A percentile compares a stretch with the other conserved stretches of the same genome.
phyloP scores from a whole-genome alignment of 441 rosid genomes.

The Arabidopsis hybrid region DNA sequence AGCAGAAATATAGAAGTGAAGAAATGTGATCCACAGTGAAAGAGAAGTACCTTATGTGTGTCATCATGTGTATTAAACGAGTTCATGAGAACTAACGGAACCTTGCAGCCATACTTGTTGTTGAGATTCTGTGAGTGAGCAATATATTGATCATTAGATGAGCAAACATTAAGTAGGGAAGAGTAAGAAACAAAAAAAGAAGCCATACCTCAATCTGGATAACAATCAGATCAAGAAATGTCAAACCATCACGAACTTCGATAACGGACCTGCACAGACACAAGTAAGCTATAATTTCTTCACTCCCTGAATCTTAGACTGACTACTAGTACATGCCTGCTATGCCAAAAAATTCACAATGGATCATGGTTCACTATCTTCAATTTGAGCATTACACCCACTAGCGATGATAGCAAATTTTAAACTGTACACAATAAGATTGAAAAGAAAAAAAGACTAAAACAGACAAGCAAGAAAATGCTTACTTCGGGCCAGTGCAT shows the following conservation, averaged over 20 bases:
- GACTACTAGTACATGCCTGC: not conserved
- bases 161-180: slow-evolving; percentile 2
- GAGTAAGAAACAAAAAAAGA: slow-evolving; percentile 7
- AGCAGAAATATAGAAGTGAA: not conserved
- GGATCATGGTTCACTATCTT: not conserved
- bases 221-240: slow-evolving; percentile 79
- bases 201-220: slow-evolving; percentile 71
- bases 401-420: slow-evolving; percentile 15
- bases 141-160: slow-evolving; percentile 19
- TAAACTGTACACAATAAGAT: not conserved
- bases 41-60: slow-evolving; percentile 59
- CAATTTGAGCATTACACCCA: not conserved
- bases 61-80: slow-evolving; percentile 85
- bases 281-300: slow-evolving; percentile 9
- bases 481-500: slow-evolving; percentile 85
- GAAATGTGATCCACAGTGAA: not conserved
- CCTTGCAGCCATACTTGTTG: slow-evolving; percentile 70
- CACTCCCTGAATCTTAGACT: slow-evolving; percentile 9
- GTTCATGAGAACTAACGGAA: slow-evolving; percentile 81
- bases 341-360: slow-evolving; percentile 9
- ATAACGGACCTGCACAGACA: slow-evolving; percentile 63
- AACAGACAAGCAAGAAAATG: not conserved
- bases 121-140: slow-evolving; percentile 61
- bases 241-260: slow-evolving; percentile 80
- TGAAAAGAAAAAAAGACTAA: not conserved